A percentile compares a stretch with the other conserved stretches of the same genome.
Conservation (phyloP, 441 rosid genomes). For the Aquilaria agallochum region DNA sequence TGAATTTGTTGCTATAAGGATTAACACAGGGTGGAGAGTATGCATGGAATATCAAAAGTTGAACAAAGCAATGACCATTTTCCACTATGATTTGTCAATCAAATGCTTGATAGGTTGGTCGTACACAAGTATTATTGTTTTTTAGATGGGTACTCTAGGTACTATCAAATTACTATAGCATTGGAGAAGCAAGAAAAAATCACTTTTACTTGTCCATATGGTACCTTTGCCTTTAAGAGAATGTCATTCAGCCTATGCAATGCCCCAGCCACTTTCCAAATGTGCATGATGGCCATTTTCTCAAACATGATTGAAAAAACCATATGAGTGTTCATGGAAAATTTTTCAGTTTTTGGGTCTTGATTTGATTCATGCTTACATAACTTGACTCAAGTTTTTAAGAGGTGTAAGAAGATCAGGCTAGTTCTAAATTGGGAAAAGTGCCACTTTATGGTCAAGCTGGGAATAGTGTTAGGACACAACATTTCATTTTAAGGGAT, state of each 20-base stretch:
- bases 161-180: not conserved
- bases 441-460: slow-evolving; percentile 5
- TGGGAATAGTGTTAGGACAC: slow-evolving; percentile 1
- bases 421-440: slow-evolving; percentile 3
- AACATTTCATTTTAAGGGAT: not conserved
- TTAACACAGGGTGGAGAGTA: not conserved
- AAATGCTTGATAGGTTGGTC: too few species aligned
- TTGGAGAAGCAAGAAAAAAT: slow-evolving; percentile 2
- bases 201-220: not conserved
- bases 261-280: slow-evolving; percentile 10
- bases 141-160: not conserved
- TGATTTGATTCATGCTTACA: not conserved
- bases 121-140: not conserved
- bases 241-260: slow-evolving; percentile 14
- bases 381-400: not conserved
- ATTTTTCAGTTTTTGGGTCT: not conserved
- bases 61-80: slow-evolving; percentile 2
- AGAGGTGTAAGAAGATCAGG: not conserved
- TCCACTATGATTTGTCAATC: not conserved
- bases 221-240: not conserved
- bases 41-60: slow-evolving; percentile 1
- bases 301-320: not conserved
- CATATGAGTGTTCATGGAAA: slow-evolving; percentile 8
- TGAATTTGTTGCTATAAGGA: not conserved
- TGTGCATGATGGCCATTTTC: slow-evolving; percentile 6